phyloP scores from a whole-genome alignment of 108 stramenopile genomes.

The Aurantiochytrium sp. region DNA sequence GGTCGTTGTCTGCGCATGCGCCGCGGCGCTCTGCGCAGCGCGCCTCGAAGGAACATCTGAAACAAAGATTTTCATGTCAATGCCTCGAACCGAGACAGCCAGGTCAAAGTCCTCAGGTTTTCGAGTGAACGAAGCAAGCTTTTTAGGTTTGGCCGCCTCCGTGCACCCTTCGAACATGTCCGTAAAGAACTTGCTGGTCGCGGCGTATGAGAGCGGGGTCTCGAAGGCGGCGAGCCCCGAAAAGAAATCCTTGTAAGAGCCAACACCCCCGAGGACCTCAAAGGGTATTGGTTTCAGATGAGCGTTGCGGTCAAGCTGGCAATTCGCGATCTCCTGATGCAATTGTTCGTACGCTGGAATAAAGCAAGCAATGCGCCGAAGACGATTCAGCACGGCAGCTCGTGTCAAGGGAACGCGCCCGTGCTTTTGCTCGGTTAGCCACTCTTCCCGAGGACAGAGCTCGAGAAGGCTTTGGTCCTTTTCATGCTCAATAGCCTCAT shows the following conservation, averaged over 20 bases:
- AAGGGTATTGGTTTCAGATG: neutral
- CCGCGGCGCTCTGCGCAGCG: no score
- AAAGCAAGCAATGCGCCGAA: conserved; percentile 11
- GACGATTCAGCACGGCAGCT: neutral
- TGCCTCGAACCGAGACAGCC: neutral
- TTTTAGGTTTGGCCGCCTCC: neutral
- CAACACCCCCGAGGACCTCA: neutral
- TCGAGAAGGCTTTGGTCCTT: neutral
- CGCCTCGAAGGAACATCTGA: neutral
- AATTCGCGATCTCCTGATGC: neutral
- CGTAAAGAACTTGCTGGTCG: neutral
- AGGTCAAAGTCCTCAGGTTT: neutral
- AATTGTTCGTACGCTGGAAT: neutral
- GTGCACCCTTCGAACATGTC: neutral
- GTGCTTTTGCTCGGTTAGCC: neutral
- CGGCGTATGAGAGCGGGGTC: no score
- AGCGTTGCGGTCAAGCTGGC: neutral
- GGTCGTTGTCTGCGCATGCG: no score
- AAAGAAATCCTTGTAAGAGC: neutral
- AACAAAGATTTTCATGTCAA: neutral
- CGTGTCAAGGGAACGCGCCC: neutral
- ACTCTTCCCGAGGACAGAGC: neutral
- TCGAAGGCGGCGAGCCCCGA: no score
- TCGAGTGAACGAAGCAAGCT: neutral
- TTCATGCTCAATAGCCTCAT: neutral